These are phyloP conservation scores for Penicillium sp. DNA, from an alignment of 2,329 filamentous ascomycete genomes.

Conservation along the genomic window DNA sequence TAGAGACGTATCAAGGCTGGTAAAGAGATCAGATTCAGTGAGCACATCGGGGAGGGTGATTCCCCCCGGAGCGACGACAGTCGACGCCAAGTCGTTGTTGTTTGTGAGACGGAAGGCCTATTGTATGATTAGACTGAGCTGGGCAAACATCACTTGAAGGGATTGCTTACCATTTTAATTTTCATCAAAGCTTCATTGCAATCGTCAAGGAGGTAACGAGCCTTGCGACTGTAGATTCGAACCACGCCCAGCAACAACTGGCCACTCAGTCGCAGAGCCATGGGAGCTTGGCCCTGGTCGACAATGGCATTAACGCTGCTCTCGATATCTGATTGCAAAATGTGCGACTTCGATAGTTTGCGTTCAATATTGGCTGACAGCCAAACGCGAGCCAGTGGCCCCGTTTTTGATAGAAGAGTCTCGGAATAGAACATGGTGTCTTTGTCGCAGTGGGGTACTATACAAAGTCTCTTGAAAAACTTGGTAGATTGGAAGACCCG, in stretches of 20 bases:
- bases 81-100: slow-evolving; percentile 91
- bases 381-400: slow-evolving; percentile 96
- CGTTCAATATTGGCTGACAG: slow-evolving; percentile 96
- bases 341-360: slow-evolving; percentile 96
- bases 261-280: slow-evolving; percentile 89
- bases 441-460: slow-evolving; percentile 10
- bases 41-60: slow-evolving; percentile 88
- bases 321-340: slow-evolving; percentile 89
- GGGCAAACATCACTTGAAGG: neutral
- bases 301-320: slow-evolving; percentile 96
- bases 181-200: slow-evolving; percentile 97
- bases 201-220: slow-evolving; percentile 91
- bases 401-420: slow-evolving; percentile 91
- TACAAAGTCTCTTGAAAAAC: slow-evolving; percentile 32
- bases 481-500: slow-evolving; percentile 27
- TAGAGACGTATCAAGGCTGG: slow-evolving; percentile 78
- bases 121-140: slow-evolving; percentile 6
- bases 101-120: slow-evolving; percentile 91
- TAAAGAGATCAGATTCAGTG: slow-evolving; percentile 87
- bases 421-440: slow-evolving; percentile 91
- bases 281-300: slow-evolving; percentile 85
- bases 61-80: slow-evolving; percentile 75
- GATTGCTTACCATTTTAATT: slow-evolving; percentile 82
- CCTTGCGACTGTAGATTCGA: slow-evolving; percentile 95
- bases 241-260: slow-evolving; percentile 94